Conservation (phyloP, 2,329 filamentous ascomycete species). For the Hypoxylon sp. region DNA sequence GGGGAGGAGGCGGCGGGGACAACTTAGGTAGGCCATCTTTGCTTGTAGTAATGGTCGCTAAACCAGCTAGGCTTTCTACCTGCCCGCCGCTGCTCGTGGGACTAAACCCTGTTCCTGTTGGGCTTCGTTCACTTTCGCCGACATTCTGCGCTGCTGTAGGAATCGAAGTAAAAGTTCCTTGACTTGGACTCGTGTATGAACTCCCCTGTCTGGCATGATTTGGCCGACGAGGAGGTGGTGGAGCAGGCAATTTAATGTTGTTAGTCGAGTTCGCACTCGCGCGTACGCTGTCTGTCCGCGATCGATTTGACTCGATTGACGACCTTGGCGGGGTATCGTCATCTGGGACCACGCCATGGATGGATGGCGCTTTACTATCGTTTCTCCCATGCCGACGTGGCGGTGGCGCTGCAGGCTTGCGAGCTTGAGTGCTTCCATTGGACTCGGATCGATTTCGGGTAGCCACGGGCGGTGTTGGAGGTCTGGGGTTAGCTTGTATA, state of each 20-base stretch:
- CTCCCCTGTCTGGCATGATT: conserved; percentile 55
- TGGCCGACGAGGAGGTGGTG: conserved; percentile 69
- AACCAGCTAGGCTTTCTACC: conserved; percentile 18
- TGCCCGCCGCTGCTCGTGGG: conserved; percentile 30
- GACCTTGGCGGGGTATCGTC: conserved; percentile 62
- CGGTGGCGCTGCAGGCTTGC: conserved; percentile 65
- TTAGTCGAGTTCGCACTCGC: conserved; percentile 55
- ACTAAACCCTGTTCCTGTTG: conserved; percentile 31
- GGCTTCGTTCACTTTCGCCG: conserved; percentile 44
- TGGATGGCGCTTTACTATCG: conserved; percentile 59
- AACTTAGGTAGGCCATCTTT: conserved; percentile 52
- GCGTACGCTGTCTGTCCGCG: conserved; percentile 63
- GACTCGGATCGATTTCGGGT: conserved; percentile 54
- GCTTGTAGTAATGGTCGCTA: conserved; percentile 42
- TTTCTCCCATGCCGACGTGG: conserved; percentile 64
- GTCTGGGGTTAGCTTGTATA: conserved; percentile 54
- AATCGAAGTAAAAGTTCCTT: conserved; percentile 45
- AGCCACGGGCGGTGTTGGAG: conserved; percentile 59
- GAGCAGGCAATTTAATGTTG: conserved; percentile 59
- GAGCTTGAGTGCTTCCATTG: conserved; percentile 52
- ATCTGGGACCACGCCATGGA: conserved; percentile 48
- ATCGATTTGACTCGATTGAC: conserved; percentile 65
- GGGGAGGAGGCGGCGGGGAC: conserved; percentile 62
- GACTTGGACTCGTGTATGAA: conserved; percentile 52
- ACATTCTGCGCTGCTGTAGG: conserved; percentile 37